Evolutionary conservation across 805 yeast species (phyloP).

Genomic region (Torulaspora maleeae): DNA sequence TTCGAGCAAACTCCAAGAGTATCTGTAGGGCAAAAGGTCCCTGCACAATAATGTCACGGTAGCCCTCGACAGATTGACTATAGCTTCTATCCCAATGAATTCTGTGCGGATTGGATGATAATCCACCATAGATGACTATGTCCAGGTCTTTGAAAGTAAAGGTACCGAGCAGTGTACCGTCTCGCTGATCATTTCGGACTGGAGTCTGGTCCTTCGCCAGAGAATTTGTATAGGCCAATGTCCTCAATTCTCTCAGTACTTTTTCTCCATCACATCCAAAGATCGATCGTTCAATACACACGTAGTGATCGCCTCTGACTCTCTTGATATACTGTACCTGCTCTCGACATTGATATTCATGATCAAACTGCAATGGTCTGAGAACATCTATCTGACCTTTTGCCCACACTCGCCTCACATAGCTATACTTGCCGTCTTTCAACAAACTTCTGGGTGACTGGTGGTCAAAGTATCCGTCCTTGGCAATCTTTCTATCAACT

Average conservation of each 20-base stretch:
- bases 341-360: conserved; percentile 49
- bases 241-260: conserved; percentile 48
- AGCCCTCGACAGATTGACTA: conserved; percentile 49
- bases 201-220: conserved; percentile 2
- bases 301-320: conserved; percentile 41
- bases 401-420: conserved; percentile 71
- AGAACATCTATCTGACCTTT: conserved; percentile 55
- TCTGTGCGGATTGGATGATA: conserved; percentile 78
- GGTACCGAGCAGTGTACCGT: conserved; percentile 12
- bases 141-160: conserved; percentile 37
- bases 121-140: conserved; percentile 58
- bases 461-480: conserved; percentile 77
- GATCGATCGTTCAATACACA: conserved; percentile 52
- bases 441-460: conserved; percentile 53
- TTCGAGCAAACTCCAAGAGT: conserved; percentile 48
- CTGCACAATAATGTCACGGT: conserved; percentile 61
- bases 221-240: conserved; percentile 56
- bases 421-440: conserved; percentile 26
- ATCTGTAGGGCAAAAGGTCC: conserved; percentile 76
- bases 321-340: conserved; percentile 41
- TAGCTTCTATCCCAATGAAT: conserved; percentile 70
- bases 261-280: conserved; percentile 11
- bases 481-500: conserved; percentile 42
- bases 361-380: conserved; percentile 37
- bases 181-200: background rate